Percentiles rank a stretch among this genome's conserved stretches.
Conservation (phyloP, 192 early-diverging fungal genomes). For the Linnemannia hyalina region DNA sequence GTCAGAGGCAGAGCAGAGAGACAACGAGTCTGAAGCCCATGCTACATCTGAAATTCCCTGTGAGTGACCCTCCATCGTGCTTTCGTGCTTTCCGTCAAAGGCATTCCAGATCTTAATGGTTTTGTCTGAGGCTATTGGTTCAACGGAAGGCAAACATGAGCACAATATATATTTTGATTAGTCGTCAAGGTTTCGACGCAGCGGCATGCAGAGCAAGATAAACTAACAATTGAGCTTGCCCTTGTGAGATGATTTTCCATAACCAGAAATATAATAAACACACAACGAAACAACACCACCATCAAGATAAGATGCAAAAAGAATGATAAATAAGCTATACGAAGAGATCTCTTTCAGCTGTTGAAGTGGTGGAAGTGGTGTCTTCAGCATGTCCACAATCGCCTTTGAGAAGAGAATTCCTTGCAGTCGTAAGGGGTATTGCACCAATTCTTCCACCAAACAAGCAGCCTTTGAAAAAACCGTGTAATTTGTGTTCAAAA, state of each 20-base stretch:
- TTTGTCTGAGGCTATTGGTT: constrained; percentile 87
- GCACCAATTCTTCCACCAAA: not conserved
- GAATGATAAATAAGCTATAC: not conserved
- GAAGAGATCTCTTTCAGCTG: not conserved
- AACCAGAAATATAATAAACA: constrained; percentile 1
- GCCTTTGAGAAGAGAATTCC: not conserved
- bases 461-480: not conserved
- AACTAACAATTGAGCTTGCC: not conserved
- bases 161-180: not conserved
- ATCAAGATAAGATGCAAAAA: constrained; percentile 1
- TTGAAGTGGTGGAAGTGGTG: not conserved
- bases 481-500: not conserved
- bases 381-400: not conserved
- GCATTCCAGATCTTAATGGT: constrained; percentile 96
- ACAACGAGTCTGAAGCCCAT: constrained; percentile 94
- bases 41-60: constrained; percentile 96
- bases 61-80: constrained; percentile 90
- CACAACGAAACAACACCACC: not conserved
- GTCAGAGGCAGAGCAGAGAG: constrained; percentile 92
- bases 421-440: not conserved
- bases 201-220: constrained; percentile 1
- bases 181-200: constrained; percentile 1
- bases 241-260: constrained; percentile 2
- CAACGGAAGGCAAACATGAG: not conserved
- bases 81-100: constrained; percentile 83